These are phyloP conservation scores for Mucor circinelloides DNA, from an alignment of 371 early-diverging fungal genomes.

Conservation along the genomic window DNA sequence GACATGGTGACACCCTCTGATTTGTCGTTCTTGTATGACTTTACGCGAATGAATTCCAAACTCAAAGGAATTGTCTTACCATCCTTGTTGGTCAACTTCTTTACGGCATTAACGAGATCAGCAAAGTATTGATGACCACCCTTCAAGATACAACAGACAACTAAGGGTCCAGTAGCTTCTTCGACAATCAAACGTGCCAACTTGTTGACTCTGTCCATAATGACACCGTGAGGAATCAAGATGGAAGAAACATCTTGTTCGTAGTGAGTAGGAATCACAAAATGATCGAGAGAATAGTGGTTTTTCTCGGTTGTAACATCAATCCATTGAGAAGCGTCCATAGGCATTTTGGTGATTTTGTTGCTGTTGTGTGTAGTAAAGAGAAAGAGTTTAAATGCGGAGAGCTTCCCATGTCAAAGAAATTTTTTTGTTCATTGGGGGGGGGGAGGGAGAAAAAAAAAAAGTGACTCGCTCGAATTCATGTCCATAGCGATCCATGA, in stretches of 20 bases:
- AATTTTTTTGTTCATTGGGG: not conserved
- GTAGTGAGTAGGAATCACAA: slow-evolving; percentile 90
- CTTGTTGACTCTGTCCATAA: slow-evolving; percentile 88
- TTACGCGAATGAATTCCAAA: slow-evolving; percentile 91
- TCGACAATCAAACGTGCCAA: slow-evolving; percentile 76
- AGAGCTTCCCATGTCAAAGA: not conserved
- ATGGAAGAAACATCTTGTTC: slow-evolving; percentile 80
- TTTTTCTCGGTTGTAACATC: slow-evolving; percentile 74
- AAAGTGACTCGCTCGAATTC: not conserved
- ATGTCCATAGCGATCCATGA: not conserved
- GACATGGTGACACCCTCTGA: slow-evolving; percentile 90
- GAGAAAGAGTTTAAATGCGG: not conserved
- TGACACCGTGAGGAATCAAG: slow-evolving; percentile 92
- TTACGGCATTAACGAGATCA: slow-evolving; percentile 85
- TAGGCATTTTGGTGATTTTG: slow-evolving; percentile 32
- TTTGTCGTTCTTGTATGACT: slow-evolving; percentile 82
- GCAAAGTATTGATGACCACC: slow-evolving; percentile 90
- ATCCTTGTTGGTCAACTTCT: slow-evolving; percentile 75
- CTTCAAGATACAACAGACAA: slow-evolving; percentile 92
- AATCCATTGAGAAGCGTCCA: slow-evolving; percentile 75
- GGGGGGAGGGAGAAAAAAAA: not conserved
- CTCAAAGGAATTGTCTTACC: slow-evolving; percentile 80
- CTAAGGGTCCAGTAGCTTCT: slow-evolving; percentile 70
- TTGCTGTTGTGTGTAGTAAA: not conserved
- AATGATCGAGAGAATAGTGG: slow-evolving; percentile 80